Evolutionary conservation across 192 early-diverging fungal species (phyloP).

Genomic region (Mortierella alpina): DNA sequence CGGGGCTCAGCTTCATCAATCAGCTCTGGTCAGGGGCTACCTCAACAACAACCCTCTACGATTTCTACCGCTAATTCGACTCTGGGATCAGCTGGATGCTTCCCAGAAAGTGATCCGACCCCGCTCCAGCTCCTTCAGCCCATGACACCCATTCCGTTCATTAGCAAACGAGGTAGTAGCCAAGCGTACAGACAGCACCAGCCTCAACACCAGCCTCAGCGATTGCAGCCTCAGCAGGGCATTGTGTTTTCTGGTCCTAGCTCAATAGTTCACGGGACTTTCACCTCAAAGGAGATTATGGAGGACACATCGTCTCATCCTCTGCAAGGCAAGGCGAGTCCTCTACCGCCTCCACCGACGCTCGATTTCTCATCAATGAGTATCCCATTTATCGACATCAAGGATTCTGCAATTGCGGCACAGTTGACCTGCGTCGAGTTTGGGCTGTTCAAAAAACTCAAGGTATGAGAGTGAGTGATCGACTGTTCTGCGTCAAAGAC

Average conservation of each 20-base stretch:
- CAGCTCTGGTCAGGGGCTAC: conserved; percentile 4
- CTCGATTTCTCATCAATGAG: conserved; percentile 24
- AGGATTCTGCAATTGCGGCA: conserved; percentile 67
- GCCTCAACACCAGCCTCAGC: background rate
- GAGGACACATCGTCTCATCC: conserved; percentile 15
- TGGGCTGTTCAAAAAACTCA: conserved; percentile 71
- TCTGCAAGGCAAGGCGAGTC: conserved; percentile 7
- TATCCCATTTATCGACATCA: conserved; percentile 65
- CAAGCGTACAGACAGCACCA: conserved; percentile 23
- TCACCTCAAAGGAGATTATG: conserved; percentile 17
- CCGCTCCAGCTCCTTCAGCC: conserved; percentile 29
- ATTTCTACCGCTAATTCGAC: background rate
- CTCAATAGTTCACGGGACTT: background rate
- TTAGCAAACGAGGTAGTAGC: conserved; percentile 44
- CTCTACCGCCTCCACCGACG: background rate
- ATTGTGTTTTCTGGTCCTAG: background rate
- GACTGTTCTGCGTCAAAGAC: background rate
- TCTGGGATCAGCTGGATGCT: background rate
- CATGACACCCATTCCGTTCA: conserved; percentile 33
- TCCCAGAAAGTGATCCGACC: conserved; percentile 24
- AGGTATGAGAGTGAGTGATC: conserved; percentile 51
- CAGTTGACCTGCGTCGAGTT: conserved; percentile 76
- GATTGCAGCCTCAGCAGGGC: no score
- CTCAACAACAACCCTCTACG: background rate
- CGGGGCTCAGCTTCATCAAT: conserved; percentile 45